Evolutionary conservation across 78 protist genomes (phyloP), one percentile per base, ranked within the genome.

Genomic region (Dictyostelium citrinum): DNA sequence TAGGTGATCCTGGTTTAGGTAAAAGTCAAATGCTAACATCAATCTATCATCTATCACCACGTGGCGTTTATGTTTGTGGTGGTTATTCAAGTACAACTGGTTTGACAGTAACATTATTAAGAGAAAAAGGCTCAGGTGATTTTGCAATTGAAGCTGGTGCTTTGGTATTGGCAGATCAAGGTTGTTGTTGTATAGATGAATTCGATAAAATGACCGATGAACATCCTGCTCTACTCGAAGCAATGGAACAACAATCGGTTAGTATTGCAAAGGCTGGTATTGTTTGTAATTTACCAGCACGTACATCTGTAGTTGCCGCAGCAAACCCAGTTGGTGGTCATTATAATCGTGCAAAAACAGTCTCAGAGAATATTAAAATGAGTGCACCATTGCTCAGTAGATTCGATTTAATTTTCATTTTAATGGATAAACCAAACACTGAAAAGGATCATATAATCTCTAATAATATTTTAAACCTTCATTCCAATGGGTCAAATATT

Each of bases 1-100:
- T 99, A 0, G 99, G 99, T 17, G 99, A 99, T 80, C 99, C 99
- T 0, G 99, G 99, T 12, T 60, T 99, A 43, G 99, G 99, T 70
- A 99, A 99, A 76, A 51, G 80, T 24, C 98, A 98, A 95, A 95
- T 99, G 98, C 97, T 99, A 14, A 95, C 84, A 5, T 97, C 98
- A 2, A 90, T 97, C 39, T 46, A 95, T 6, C 17, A 27, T 29
- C 8, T 97, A 17, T 61, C 99, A 24, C 99, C 99, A 0, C 95
- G 99, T 5, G 98, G 99, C 67, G 99, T 99, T 24, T 98, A 98
- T 77, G 99, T 99, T n/a, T 91, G 99, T 84, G 99, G 99, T 61
- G 99, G 98, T 70, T 97, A 98, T 5, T 85, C 99, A 11, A 95
- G 99, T 6, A 88, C 97, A 1, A 82, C 99, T 0, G 99, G 99